Percentiles rank a stretch among this genome's conserved stretches.
Evolutionary conservation across 31 red algal genomes (phyloP).

Genomic region (Odonthalia washingtoniensis): DNA sequence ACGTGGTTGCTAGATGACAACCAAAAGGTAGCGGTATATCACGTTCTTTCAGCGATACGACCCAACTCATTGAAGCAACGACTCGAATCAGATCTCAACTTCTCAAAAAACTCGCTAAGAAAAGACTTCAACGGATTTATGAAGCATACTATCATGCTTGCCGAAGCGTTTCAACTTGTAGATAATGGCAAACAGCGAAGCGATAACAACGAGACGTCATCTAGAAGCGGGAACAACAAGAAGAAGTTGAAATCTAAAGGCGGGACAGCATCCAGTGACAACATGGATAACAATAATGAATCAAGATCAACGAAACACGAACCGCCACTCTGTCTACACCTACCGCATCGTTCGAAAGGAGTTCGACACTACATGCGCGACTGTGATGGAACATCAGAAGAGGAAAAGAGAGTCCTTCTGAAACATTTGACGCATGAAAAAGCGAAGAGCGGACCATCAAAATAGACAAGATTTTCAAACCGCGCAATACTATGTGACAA

Average conservation of each 20-base stretch:
- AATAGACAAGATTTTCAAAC: too few species aligned
- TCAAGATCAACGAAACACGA: not conserved
- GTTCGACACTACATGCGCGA: too few species aligned
- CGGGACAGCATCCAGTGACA: not conserved
- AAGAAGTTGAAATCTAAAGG: not conserved
- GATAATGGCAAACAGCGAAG: conserved; percentile 9
- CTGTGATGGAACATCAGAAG: too few species aligned
- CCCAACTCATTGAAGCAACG: conserved; percentile 19
- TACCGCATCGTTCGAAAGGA: too few species aligned
- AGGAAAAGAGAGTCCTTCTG: too few species aligned
- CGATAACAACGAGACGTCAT: not conserved
- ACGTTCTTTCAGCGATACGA: conserved; percentile 26
- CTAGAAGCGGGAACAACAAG: not conserved
- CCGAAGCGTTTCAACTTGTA: conserved; percentile 9
- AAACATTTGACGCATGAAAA: too few species aligned
- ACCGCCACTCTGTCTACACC: not conserved
- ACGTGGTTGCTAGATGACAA: conserved; percentile 7
- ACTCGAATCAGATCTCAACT: not conserved
- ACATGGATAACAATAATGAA: not conserved
- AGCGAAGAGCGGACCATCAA: too few species aligned
- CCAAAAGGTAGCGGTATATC: conserved; percentile 29
- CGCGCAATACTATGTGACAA: too few species aligned
- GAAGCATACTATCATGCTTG: conserved; percentile 24
- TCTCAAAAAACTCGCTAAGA: not conserved
- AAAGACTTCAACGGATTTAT: conserved; percentile 36